phyloP scores from a whole-genome alignment of 139 green algal species.

The Chlorella sp. region DNA sequence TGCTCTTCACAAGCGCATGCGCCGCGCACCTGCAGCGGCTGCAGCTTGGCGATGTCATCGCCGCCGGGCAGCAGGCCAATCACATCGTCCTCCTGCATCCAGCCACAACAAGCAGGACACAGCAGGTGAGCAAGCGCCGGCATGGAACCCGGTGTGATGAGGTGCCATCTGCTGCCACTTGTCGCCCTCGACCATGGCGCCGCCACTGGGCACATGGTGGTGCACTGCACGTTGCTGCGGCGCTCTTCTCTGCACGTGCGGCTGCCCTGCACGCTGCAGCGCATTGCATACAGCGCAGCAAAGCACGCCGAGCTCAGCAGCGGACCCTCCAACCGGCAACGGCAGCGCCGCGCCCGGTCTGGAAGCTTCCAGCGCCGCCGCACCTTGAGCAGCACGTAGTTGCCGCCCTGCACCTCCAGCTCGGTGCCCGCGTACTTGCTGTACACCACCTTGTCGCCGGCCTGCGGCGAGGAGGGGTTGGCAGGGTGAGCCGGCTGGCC shows the following conservation, averaged over 20 bases:
- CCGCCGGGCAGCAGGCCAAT: slow-evolving; percentile 67
- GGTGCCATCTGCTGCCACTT: no score
- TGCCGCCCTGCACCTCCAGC: slow-evolving; percentile 76
- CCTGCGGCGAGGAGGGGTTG: slow-evolving; percentile 38
- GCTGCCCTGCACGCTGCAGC: no score
- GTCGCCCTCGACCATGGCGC: no score
- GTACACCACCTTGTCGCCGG: slow-evolving; percentile 94
- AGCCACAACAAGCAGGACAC: neutral
- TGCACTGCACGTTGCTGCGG: no score
- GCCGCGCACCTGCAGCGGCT: slow-evolving; percentile 58
- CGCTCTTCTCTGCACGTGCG: no score
- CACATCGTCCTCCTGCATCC: slow-evolving; percentile 72
- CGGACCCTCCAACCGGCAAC: no score
- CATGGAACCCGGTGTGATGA: no score
- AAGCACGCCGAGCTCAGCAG: neutral
- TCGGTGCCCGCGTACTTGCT: slow-evolving; percentile 97
- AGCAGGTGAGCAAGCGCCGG: no score
- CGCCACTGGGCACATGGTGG: no score
- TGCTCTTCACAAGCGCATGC: no score
- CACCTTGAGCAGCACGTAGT: slow-evolving; percentile 94
- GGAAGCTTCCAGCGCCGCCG: slow-evolving; percentile 21
- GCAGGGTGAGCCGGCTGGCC: neutral
- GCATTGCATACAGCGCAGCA: neutral
- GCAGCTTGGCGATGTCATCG: slow-evolving; percentile 69
- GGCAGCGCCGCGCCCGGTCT: neutral